Percentiles rank a stretch among this genome's conserved stretches.
These are phyloP conservation scores for Tetraselmis striata DNA, from an alignment of 139 green algal genomes.

Conservation along the genomic window DNA sequence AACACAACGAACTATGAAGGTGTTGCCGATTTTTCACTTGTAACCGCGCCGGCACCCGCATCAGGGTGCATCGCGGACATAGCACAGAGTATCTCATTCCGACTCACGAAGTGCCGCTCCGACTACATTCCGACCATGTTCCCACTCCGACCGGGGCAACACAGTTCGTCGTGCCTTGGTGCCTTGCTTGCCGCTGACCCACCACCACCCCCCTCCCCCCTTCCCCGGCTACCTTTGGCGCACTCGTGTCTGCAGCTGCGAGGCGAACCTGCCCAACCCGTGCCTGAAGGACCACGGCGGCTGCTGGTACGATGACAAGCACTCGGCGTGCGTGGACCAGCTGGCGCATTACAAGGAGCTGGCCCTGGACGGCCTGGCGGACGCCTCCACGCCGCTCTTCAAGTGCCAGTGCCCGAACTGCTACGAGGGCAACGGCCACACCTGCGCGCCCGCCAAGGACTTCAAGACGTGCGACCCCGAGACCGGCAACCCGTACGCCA, in stretches of 20 bases:
- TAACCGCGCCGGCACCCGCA: no score
- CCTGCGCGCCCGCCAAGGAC: constrained; percentile 49
- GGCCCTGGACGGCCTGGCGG: constrained; percentile 15
- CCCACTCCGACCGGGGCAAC: no score
- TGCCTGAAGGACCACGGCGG: constrained; percentile 49
- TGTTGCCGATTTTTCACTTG: no score
- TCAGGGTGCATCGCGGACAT: no score
- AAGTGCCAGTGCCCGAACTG: constrained; percentile 50
- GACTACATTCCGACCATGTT: no score
- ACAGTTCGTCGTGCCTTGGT: no score
- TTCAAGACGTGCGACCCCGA: constrained; percentile 40
- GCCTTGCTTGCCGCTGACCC: no score
- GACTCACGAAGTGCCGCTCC: no score
- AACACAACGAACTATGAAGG: no score
- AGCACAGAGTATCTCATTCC: no score
- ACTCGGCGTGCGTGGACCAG: constrained; percentile 48
- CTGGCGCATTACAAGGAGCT: constrained; percentile 26
- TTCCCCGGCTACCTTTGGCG: no score
- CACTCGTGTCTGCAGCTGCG: constrained; percentile 60
- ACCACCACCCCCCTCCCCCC: no score
- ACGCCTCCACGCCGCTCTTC: constrained; percentile 24
- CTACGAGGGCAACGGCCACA: constrained; percentile 31
- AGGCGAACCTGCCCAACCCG: constrained; percentile 45
- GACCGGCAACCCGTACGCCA: constrained; percentile 33
- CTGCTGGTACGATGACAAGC: constrained; percentile 47